These are phyloP conservation scores for Podospora comata DNA, from an alignment of 495 filamentous ascomycete genomes.

Conservation along the genomic window DNA sequence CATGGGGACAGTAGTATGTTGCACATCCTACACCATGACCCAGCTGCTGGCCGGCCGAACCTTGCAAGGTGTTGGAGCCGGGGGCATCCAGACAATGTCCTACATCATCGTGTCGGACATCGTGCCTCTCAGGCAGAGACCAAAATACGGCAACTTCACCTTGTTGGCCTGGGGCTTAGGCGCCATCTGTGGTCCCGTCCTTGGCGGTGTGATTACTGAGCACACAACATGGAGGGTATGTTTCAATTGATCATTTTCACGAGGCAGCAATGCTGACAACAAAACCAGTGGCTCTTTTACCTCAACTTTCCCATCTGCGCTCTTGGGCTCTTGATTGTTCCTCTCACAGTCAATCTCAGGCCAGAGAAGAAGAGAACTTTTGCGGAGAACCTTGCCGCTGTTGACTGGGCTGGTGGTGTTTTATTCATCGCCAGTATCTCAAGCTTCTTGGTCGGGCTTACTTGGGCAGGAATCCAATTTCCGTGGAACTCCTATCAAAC, in stretches of 20 bases:
- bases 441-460: conserved; percentile 51
- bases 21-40: conserved; percentile 53
- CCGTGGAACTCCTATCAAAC: conserved; percentile 53
- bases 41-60: conserved; percentile 61
- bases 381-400: conserved; percentile 43
- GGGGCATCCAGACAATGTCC: conserved; percentile 59
- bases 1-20: conserved; percentile 55
- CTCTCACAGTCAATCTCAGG: conserved; percentile 35
- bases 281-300: conserved; percentile 44
- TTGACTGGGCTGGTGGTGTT: conserved; percentile 60
- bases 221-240: conserved; percentile 47
- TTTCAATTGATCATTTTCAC: too few species aligned
- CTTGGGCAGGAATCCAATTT: conserved; percentile 55
- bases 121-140: conserved; percentile 50
- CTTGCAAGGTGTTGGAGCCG: conserved; percentile 66
- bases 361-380: conserved; percentile 11
- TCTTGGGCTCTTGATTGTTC: conserved; percentile 35
- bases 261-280: too few species aligned
- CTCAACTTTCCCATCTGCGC: conserved; percentile 36
- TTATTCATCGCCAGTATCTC: conserved; percentile 50
- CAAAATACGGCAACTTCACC: conserved; percentile 41
- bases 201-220: conserved; percentile 63
- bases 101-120: conserved; percentile 64
- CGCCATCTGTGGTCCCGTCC: conserved; percentile 60
- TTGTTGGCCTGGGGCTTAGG: conserved; percentile 51